Conservation (phyloP, 2,329 filamentous ascomycete genomes). For the Huntiella moniliformis region DNA sequence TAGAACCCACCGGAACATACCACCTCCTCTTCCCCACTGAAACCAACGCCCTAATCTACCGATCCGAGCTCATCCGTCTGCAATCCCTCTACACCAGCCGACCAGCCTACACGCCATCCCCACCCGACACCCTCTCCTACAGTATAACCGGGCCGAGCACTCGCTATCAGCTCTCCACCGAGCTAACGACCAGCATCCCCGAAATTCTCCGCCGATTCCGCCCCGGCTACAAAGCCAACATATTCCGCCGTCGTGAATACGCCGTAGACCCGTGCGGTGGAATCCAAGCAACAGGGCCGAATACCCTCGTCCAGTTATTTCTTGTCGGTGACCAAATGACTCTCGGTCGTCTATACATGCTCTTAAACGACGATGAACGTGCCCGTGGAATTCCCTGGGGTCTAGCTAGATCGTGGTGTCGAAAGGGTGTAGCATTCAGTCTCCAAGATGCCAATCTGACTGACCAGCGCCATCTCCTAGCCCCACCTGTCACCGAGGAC, state of each 20-base stretch:
- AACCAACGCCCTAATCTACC: conserved; percentile 42
- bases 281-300: not conserved
- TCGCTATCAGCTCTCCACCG: conserved; percentile 3
- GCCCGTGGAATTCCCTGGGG: conserved; percentile 18
- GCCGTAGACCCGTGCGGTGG: conserved; percentile 4
- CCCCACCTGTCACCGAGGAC: not conserved
- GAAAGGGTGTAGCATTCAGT: conserved; percentile 9
- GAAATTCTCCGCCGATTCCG: conserved; percentile 11
- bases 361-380: conserved; percentile 25
- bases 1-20: conserved; percentile 46
- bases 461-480: not conserved
- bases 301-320: conserved; percentile 16
- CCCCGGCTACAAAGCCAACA: conserved; percentile 10
- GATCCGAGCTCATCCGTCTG: conserved; percentile 21
- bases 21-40: conserved; percentile 46
- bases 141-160: conserved; percentile 10
- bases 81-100: conserved; percentile 19
- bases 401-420: conserved; percentile 11
- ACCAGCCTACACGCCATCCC: conserved; percentile 17
- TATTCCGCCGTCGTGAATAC: conserved; percentile 10
- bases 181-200: conserved; percentile 9
- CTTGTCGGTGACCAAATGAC: conserved; percentile 19
- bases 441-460: conserved; percentile 9
- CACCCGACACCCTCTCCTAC: conserved; percentile 23
- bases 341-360: conserved; percentile 17